Base-by-base conservation (phyloP, 192 early-diverging fungal species). In the Entophlyctis helioformis region DNA sequence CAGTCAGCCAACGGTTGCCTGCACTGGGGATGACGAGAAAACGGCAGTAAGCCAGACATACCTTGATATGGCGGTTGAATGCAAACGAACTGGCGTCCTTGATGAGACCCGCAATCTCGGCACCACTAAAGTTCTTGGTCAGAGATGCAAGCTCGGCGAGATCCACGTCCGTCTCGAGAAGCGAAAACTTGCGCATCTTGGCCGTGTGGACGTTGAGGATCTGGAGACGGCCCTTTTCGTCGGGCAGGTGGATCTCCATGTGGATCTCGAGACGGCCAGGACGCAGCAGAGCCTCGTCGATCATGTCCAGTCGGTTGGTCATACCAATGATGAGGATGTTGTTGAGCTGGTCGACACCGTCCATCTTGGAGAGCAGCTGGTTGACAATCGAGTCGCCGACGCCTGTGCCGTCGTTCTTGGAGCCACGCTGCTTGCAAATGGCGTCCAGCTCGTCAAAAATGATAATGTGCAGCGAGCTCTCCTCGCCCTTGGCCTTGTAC, bases 401-500 rank as follows among this genome's bases (percentile, higher is more conserved):
- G 39, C 95, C 95, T 0, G 95, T 96, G 40, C 81, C 79, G 60
- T 91, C 90, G 51, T 83, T 85, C 39, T 78, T 86, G 35, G 81
- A 76, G 21, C 95, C 95, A 62, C 92, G 86, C 57, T 96, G 92
- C 58, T 91, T 91, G 70, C 95, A 98, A 51, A 98, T 96, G 15
- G 94, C 94, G 60, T 98, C 95, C 57, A 98, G 72, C 67, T 98
- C 95, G 61, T 98, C 95, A 62, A 96, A 94, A 45, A 98, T 98
- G 52, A 98, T 95, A 55, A 98, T 96, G 49, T 98, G 94, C 37
- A 96, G 67, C 33, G 73, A 71, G 39, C 85, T 87, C 37, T 92
- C 86, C 37, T 96, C 89, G 28, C 87, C 91, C 46, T 84, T 79
- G 37, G 76, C 79, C 57, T 90, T 88, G 71, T 94, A 98, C 68